A percentile compares a stretch with the other conserved stretches of the same genome.
Conservation (phyloP, 2,329 filamentous ascomycete species). For the Trichophyton simii region DNA sequence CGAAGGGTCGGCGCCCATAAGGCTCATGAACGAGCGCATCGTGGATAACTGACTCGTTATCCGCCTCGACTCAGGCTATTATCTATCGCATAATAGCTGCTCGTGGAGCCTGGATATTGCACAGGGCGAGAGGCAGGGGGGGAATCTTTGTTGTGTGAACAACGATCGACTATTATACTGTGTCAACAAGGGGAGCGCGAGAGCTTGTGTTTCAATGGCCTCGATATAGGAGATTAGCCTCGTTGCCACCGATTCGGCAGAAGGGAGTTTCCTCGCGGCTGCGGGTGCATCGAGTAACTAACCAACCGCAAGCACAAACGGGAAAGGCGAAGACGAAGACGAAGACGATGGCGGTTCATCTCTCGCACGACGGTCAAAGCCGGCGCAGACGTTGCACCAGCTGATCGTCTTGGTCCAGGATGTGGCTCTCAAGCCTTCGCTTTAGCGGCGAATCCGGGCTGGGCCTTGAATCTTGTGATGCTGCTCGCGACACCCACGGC, state of each 20-base stretch:
- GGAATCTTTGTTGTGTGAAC: no score
- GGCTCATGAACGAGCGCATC: conserved; percentile 14
- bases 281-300: no score
- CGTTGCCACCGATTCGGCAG: no score
- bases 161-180: no score
- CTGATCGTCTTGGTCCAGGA: not conserved
- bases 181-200: no score
- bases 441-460: not conserved
- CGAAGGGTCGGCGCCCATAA: conserved; percentile 26
- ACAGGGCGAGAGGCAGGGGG: no score
- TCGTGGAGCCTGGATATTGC: not conserved
- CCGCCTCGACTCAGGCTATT: not conserved
- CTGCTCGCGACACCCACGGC: not conserved
- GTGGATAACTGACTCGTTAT: not conserved
- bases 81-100: not conserved
- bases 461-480: not conserved
- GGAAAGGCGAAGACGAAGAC: not conserved
- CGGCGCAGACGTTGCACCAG: not conserved
- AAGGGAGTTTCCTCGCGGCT: no score
- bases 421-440: not conserved
- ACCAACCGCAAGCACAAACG: no score
- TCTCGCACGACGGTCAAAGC: not conserved
- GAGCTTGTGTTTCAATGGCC: no score
- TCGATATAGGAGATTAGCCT: no score
- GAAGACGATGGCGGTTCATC: not conserved